Evolutionary conservation across 2,329 filamentous ascomycete species (phyloP).

Genomic region (Lasiodiplodia hormozganensis): DNA sequence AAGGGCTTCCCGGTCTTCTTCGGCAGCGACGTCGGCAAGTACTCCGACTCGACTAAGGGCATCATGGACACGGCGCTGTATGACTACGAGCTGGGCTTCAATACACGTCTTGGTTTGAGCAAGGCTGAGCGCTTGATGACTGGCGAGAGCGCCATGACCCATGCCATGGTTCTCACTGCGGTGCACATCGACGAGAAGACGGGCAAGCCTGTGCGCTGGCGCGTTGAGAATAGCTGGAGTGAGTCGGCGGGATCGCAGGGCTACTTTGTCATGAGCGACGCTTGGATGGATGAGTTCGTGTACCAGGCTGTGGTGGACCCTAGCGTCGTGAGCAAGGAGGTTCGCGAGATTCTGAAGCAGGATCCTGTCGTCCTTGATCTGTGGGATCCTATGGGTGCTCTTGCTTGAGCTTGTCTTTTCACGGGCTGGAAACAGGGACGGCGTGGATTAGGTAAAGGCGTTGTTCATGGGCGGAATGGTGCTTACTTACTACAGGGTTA

Average conservation of each 20-base stretch:
- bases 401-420: not conserved
- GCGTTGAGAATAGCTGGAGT: constrained; percentile 89
- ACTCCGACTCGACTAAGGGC: constrained; percentile 69
- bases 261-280: constrained; percentile 89
- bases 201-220: constrained; percentile 75
- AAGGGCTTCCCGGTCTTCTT: constrained; percentile 86
- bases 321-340: constrained; percentile 62
- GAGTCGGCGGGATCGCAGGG: constrained; percentile 73
- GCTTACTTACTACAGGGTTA: not conserved
- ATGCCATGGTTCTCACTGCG: constrained; percentile 89
- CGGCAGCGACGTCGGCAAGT: constrained; percentile 86
- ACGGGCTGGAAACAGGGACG: no score
- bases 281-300: constrained; percentile 70
- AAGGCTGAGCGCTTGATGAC: constrained; percentile 78
- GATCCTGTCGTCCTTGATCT: constrained; percentile 68
- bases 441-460: not conserved
- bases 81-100: constrained; percentile 86
- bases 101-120: constrained; percentile 73
- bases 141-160: constrained; percentile 84
- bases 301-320: constrained; percentile 88
- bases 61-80: constrained; percentile 82
- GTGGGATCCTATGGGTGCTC: constrained; percentile 76
- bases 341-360: constrained; percentile 73
- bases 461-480: not conserved
- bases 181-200: constrained; percentile 71